Base-by-base conservation (phyloP, 139 green algal species). In the Chlorella ohadii region DNA sequence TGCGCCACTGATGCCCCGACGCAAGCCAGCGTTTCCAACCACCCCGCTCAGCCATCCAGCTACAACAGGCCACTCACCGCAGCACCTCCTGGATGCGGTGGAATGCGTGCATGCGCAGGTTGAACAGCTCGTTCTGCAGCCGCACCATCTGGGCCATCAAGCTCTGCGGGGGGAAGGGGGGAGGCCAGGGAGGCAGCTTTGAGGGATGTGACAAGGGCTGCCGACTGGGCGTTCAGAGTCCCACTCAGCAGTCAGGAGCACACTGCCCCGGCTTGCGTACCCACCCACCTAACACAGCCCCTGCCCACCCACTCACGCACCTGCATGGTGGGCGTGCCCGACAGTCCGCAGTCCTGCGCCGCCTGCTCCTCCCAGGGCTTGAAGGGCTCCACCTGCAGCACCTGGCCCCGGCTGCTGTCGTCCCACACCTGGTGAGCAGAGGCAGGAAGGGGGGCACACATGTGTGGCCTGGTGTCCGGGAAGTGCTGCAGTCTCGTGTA, bases 311-410 rank as follows among this genome's bases (percentile, higher is more conserved):
- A 25, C 3, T 1, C 9, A 7, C 39, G 27, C 70, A 77, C 39
- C 41, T 77, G 63, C 17, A 31, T 75, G 63, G 39, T 75, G 61
- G 63, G 78, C 19, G 36, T 33, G 39, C 44, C 65, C 19, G 38
- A 65, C 27, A 61, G 57, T 36, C 67, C 47, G 41, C 72, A 22
- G 23, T 75, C 70, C 57, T 44, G 38, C 23, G 78, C 79, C 31
- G 73, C 79, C 64, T 78, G 64, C 59, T 84, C 56, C 67, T 78
- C 34, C 83, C 86, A 72, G 19, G 87, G 87, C 22, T 34, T 25
- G 68, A 91, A 91, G 31, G 87, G 79, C 76, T 86, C 72, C 61
- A 95, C 92, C 86, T 95, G 90, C 85, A 97, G 83, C 61, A 97
- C 76, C 67, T 91, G 84, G 23, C 78, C 64, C n/a, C 90, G 92